Base-by-base conservation (phyloP, 2,329 filamentous ascomycete species). In the Aspergillus felis region DNA sequence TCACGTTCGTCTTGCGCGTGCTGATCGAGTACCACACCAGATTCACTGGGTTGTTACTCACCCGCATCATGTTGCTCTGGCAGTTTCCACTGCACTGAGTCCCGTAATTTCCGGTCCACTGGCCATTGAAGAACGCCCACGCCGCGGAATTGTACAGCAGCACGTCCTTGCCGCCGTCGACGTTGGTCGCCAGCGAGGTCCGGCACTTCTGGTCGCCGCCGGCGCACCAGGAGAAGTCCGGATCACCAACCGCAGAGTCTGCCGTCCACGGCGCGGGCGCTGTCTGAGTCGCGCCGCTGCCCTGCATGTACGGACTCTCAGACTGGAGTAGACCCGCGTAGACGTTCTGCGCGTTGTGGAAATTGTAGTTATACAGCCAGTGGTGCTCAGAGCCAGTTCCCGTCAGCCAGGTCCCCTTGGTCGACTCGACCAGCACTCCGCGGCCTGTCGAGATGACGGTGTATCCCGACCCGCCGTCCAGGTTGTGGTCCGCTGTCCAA, bases 401-500 rank as follows among this genome's bases (percentile, higher is more conserved):
- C 22, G 74, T 74, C 2, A 81, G 68, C 78, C 79, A 81, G 35
- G 74, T 76, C 0, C 73, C 74, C 3, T 71, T 66, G 32, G 70
- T 72, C 1, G 75, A 69, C 61, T 80, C 76, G 38, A 77, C 64
- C 1, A 78, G 68, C 25, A 78, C 66, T 8, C 76, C 76, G 4
- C 80, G 76, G 22, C 70, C 77, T 2, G 71, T 69, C 1, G 71
- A 70, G 51, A 77, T 55, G 28, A 69, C 74, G 9, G 64, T 59
- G 12, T 63, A 57, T 0, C 64, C 63, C 1, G 57, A 35, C 0
- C 32, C 46, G 29, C 78, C 80, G 51, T 79, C 74, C 38, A 85
- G 71, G 58, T 80, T 79, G 67, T 81, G 79, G 60, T 81, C 65
- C 3, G 77, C 76, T 17, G 74, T 80, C 79, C 79, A 81, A 3